Evolutionary conservation across 106 monocot species (phyloP).

Genomic region (Dendrobium nobile): DNA sequence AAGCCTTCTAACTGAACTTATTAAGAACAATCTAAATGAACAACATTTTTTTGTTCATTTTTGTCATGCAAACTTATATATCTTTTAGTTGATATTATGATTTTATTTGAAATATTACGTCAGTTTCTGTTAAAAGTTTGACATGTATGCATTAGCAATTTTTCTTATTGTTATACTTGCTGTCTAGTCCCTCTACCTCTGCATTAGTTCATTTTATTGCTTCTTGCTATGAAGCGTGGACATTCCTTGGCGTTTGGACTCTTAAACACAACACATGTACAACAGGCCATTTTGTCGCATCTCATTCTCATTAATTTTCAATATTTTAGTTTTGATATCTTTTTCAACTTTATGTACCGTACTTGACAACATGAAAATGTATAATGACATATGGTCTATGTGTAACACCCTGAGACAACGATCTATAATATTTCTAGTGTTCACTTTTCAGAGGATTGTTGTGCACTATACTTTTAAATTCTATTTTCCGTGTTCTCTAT

Average conservation of each 20-base stretch:
- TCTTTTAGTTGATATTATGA: neutral
- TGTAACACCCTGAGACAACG: too few relatives aligned
- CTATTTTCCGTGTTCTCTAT: too few relatives aligned
- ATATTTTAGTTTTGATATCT: too few relatives aligned
- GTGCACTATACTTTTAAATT: too few relatives aligned
- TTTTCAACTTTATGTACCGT: too few relatives aligned
- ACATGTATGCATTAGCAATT: neutral
- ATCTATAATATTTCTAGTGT: too few relatives aligned
- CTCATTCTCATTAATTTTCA: neutral
- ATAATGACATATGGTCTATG: too few relatives aligned
- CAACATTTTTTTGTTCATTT: neutral
- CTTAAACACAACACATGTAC: neutral
- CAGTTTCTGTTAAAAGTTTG: neutral
- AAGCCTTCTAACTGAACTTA: neutral
- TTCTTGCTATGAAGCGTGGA: neutral
- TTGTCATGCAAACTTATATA: neutral
- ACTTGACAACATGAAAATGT: too few relatives aligned
- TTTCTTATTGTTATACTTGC: neutral
- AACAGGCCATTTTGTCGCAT: neutral
- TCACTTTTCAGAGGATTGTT: too few relatives aligned
- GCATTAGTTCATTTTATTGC: neutral
- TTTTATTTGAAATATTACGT: neutral
- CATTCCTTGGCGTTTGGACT: neutral
- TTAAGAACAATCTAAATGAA: neutral
- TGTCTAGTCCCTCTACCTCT: neutral